Evolutionary conservation across 1,284 basidiomycete species (phyloP).

Genomic region (Sphagnurus paluster): DNA sequence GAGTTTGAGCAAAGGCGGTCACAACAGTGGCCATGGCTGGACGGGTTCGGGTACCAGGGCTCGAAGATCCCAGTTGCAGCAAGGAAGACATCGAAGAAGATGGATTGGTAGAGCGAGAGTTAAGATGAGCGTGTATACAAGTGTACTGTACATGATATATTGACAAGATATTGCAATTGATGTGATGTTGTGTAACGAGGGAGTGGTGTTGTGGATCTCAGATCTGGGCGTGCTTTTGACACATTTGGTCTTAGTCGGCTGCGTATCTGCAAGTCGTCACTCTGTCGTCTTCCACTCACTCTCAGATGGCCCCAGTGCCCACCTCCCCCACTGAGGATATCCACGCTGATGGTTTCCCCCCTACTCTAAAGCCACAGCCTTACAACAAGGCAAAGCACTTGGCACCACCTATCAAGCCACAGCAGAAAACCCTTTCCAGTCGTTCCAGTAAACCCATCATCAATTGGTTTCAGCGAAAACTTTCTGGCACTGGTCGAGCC

Average conservation of each 20-base stretch:
- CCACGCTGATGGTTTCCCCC: conserved; percentile 3
- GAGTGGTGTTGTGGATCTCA: conserved; percentile 5
- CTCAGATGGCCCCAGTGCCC: background rate
- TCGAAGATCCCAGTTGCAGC: conserved; percentile 64
- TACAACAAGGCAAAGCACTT: conserved; percentile 17
- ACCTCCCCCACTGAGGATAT: background rate
- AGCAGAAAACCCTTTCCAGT: conserved; percentile 57
- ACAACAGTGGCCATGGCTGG: conserved; percentile 88
- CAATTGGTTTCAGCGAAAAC: conserved; percentile 89
- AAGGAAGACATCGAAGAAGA: conserved; percentile 51
- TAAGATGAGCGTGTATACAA: conserved; percentile 5
- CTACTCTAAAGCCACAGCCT: conserved; percentile 15
- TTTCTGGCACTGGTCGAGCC: conserved; percentile 57
- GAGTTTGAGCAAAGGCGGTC: conserved; percentile 79
- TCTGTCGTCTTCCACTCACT: too few species aligned
- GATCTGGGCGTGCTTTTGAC: conserved; percentile 6
- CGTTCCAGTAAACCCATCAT: conserved; percentile 84
- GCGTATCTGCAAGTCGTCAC: too few species aligned
- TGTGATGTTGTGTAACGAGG: background rate
- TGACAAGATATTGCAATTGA: background rate
- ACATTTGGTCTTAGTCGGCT: conserved; percentile 1
- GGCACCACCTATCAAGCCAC: conserved; percentile 22
- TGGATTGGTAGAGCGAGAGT: conserved; percentile 85
- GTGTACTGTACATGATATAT: background rate
- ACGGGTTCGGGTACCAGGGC: conserved; percentile 88